Evolutionary conservation across 805 yeast species (phyloP).

Genomic region (Spathaspora girioi): DNA sequence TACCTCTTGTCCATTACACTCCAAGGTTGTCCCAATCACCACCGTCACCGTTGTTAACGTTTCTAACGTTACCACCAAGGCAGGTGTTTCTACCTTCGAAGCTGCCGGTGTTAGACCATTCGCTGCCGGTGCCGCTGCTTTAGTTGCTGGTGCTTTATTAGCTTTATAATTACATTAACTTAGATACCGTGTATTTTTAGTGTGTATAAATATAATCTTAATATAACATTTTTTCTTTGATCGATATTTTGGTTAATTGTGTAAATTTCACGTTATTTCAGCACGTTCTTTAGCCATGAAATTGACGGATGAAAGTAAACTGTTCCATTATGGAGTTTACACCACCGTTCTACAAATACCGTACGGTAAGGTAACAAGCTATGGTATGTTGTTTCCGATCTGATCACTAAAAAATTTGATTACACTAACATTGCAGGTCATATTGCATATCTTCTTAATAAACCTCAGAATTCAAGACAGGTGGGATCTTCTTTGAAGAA

Average conservation of each 20-base stretch:
- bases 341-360: conserved; percentile 53
- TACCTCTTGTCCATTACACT: conserved; percentile 40
- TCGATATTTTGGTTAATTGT: conserved; percentile 2
- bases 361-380: conserved; percentile 60
- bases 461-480: conserved; percentile 67
- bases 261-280: conserved; percentile 7
- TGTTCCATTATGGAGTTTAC: conserved; percentile 62
- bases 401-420: neutral
- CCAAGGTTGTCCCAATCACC: conserved; percentile 19
- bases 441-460: conserved; percentile 58
- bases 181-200: neutral
- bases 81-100: conserved; percentile 33
- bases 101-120: conserved; percentile 34
- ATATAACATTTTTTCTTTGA: neutral
- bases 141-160: conserved; percentile 51
- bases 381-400: conserved; percentile 40
- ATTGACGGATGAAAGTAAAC: conserved; percentile 44
- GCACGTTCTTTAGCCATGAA: conserved; percentile 10
- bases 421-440: conserved; percentile 39
- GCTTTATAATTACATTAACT: conserved; percentile 46
- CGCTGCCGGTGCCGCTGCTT: conserved; percentile 46
- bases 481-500: conserved; percentile 71
- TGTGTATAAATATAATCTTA: neutral
- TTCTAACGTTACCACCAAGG: conserved; percentile 17
- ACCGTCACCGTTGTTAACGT: conserved; percentile 12